Evolutionary conservation across 1,284 basidiomycete species (phyloP).

Genomic region (Peniophora sp.): DNA sequence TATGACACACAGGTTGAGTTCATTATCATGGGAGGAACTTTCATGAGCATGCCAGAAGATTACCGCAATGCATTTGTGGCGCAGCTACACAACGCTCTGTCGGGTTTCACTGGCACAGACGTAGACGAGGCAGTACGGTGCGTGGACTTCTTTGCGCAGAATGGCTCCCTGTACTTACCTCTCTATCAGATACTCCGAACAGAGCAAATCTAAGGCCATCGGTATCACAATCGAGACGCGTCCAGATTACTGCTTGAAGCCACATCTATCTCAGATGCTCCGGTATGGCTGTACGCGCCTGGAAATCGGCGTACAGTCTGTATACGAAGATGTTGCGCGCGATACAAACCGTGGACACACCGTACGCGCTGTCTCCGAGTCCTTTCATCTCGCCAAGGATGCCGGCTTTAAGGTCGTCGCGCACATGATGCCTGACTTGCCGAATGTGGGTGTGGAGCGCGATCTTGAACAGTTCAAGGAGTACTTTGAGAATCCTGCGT

Average conservation of each 20-base stretch:
- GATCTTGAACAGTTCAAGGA: constrained; percentile 99
- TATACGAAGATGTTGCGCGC: constrained; percentile 97
- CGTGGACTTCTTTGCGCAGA: constrained; percentile 8
- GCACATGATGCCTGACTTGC: constrained; percentile 98
- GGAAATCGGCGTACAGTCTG: constrained; percentile 97
- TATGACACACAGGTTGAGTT: constrained; percentile 73
- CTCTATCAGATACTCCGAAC: constrained; percentile 77
- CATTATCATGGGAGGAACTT: constrained; percentile 99
- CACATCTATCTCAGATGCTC: constrained; percentile 98
- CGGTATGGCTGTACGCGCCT: constrained; percentile 97
- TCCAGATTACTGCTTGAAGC: constrained; percentile 96
- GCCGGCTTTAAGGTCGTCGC: constrained; percentile 99
- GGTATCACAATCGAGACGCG: constrained; percentile 99
- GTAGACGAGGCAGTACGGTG: constrained; percentile 95
- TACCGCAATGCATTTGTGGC: constrained; percentile 93
- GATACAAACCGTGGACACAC: constrained; percentile 99
- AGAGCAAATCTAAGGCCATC: constrained; percentile 96
- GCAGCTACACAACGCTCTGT: constrained; percentile 94
- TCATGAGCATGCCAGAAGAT: constrained; percentile 98
- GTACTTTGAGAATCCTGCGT: constrained; percentile 98
- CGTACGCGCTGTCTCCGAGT: constrained; percentile 94
- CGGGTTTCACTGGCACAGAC: constrained; percentile 88
- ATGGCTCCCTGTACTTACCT: constrained; percentile 6
- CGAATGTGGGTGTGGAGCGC: constrained; percentile 95
- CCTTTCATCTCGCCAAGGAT: constrained; percentile 97